Base-by-base conservation (phyloP, 805 yeast genomes). In the Metschnikowia vanudenii region DNA sequence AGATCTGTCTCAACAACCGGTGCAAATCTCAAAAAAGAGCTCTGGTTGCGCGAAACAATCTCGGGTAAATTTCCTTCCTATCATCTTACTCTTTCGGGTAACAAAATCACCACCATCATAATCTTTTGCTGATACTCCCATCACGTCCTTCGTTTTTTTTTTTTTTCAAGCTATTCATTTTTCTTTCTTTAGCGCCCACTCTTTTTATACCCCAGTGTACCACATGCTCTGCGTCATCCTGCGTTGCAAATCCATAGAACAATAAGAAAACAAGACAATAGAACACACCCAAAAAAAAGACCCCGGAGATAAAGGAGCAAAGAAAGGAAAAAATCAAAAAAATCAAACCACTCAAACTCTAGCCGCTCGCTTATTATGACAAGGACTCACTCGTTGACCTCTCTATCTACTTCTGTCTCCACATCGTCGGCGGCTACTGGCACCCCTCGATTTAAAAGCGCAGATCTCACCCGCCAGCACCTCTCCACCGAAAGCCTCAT, bases 401-500 rank as follows among this genome's bases (percentile, higher is more conserved):
- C 50, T 13, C 18, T 46, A 18, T 41, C 49, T 16, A 10, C 37
- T n/a, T 34, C 47, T 31, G 26, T 39, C 30, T 35, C 45, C 20
- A 26, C 39, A 12, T 28, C 45, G 16, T 19, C 37, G 26, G 34
- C 41, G 39, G 16, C 28, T 26, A 22, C 38, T 20, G 38, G 24
- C 43, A 33, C 30, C 42, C 30, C 42, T 33, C 49, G 54, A 18
- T 20, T 37, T 33, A 30, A 31, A 19, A 19, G 33, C 28, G 12
- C 39, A 18, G 55, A 41, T 41, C 28, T 24, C 17, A 37, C 36
- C 22, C 36, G 45, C 24, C 35, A 46, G 24, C 52, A 48, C 36
- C 41, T 67, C 38, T 65, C 74, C 12, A 75, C 79, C 2, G 75
- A 65, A 14, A 63, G 67, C 16, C 57, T 76, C 41, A 46, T 72